Evolutionary conservation across 2,329 filamentous ascomycete species (phyloP), one percentile per base, ranked within the genome.

Genomic region (Talaromyces marneffei): DNA sequence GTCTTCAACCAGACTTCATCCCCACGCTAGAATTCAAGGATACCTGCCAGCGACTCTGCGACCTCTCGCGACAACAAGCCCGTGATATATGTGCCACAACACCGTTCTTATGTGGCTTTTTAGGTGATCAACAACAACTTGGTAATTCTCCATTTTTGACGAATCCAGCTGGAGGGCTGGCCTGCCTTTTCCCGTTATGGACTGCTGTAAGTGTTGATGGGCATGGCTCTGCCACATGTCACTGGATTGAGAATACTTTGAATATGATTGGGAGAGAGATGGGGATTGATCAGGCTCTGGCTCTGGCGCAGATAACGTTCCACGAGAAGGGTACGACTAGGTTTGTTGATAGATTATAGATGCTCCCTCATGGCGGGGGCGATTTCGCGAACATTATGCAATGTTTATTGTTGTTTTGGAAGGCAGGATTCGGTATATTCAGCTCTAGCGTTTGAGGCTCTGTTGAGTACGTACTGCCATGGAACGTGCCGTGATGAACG

Each of bases 261-360:
- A 66, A 66, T 33, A 65, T 70, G 50, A 72, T 77, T 62, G 74
- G 74, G 23, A 64, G 72, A 40, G 65, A 66, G 2, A 71, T 75
- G 66, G 75, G 75, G 1, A 69, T 77, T 14, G 72, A 75, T 31
- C 74, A 76, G 63, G 74, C 75, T 8, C 60, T 75, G 14, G 71
- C 72, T 31, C 61, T 77, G 57, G 69, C 71, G 25, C 70, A 73
- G 25, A 64, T 77, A 14, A 60, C 77, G 18, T 64, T 67, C 52
- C 2, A 8, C 5, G 61, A 63, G 18, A 16, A 18, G 6, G 39
- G 44, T 4, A 48, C 29, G 29, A 46, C 39, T 18, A 4, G 8
- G 20, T 44, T 59, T 59, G 16, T 62, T 23, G 37, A 59, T 29
- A 10, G 27, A 33, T 48, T 60, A 48, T 55, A 46, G 31, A 29